Percentiles rank a stretch among this genome's conserved stretches.
Conservation (phyloP, 2,329 filamentous ascomycete genomes). For the Calonectria fujianensis region DNA sequence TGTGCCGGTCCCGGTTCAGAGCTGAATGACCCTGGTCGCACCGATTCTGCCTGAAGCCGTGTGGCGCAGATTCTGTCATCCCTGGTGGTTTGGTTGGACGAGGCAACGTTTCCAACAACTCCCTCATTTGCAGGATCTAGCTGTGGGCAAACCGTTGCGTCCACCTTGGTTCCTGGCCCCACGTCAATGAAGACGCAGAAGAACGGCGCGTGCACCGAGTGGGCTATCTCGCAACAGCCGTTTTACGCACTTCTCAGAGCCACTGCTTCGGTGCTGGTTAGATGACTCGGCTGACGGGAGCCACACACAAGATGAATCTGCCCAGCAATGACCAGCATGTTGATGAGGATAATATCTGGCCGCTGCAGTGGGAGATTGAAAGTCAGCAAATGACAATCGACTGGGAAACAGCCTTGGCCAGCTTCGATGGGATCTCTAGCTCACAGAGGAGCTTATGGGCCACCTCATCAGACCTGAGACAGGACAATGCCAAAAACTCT, state of each 20-base stretch:
- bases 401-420: neutral
- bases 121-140: neutral
- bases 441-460: neutral
- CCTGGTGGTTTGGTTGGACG: neutral
- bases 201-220: neutral
- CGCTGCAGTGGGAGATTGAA: neutral
- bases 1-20: neutral
- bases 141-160: neutral
- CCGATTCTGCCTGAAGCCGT: neutral
- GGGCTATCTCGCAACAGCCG: neutral
- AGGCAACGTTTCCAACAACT: neutral
- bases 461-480: no score
- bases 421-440: no score
- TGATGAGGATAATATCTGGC: neutral
- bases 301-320: neutral
- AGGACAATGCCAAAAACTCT: constrained; percentile 47
- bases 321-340: neutral
- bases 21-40: neutral
- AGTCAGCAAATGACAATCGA: neutral
- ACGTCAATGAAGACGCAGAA: neutral
- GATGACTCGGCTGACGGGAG: neutral
- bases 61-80: neutral
- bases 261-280: neutral
- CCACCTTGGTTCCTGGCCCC: neutral
- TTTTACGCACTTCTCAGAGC: neutral